These are phyloP conservation scores for Geranium incanum DNA, from an alignment of 441 rosid genomes.

Conservation along the genomic window DNA sequence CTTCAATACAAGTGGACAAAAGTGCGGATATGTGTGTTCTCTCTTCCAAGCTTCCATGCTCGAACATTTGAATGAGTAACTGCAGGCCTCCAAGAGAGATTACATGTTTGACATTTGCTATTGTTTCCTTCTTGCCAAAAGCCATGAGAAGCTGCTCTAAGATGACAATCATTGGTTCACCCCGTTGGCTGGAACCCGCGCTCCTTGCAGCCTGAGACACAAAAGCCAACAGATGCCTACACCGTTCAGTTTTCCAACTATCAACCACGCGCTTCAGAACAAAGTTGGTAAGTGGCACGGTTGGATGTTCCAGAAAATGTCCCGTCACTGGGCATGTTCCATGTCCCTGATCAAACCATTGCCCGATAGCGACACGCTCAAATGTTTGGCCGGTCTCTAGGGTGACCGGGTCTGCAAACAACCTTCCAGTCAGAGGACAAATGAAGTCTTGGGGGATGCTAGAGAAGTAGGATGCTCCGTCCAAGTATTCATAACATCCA, in stretches of 20 bases:
- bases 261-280: slow-evolving; percentile 42
- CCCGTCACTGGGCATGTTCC: slow-evolving; percentile 53
- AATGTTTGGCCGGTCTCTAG: slow-evolving; percentile 55
- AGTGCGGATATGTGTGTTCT: slow-evolving; percentile 32
- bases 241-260: slow-evolving; percentile 37
- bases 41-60: slow-evolving; percentile 33
- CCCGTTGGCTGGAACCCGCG: slow-evolving; percentile 12
- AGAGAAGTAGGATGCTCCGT: slow-evolving; percentile 26
- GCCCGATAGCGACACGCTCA: slow-evolving; percentile 43
- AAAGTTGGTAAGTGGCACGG: slow-evolving; percentile 41
- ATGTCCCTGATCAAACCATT: slow-evolving; percentile 52
- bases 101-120: slow-evolving; percentile 38
- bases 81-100: slow-evolving; percentile 44
- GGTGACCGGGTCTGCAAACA: slow-evolving; percentile 57
- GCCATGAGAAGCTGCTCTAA: slow-evolving; percentile 40
- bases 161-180: slow-evolving; percentile 29
- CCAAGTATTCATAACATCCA: slow-evolving; percentile 19
- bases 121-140: slow-evolving; percentile 31
- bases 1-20: slow-evolving; percentile 41
- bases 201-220: slow-evolving; percentile 25
- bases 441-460: slow-evolving; percentile 37
- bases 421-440: slow-evolving; percentile 45
- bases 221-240: slow-evolving; percentile 24
- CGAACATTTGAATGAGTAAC: slow-evolving; percentile 37
- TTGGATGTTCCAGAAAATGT: slow-evolving; percentile 31